Percentiles rank a stretch among this genome's conserved stretches.
These are phyloP conservation scores for Theileria equi DNA, from an alignment of 169 alveolate species.

Conservation along the genomic window DNA sequence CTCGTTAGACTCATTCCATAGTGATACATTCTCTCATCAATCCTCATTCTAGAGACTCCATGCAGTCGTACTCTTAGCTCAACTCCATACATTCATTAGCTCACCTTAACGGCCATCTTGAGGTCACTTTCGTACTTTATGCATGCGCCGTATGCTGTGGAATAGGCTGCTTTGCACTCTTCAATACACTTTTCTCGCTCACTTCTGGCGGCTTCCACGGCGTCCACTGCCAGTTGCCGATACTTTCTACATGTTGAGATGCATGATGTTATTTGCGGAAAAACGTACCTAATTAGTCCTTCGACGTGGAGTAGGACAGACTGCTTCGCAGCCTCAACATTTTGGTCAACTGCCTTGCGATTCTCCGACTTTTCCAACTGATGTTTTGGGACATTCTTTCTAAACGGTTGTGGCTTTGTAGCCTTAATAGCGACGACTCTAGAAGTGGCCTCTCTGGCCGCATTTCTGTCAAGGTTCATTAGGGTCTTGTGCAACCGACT, in stretches of 20 bases:
- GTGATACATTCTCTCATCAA: no score
- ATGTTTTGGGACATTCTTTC: background rate
- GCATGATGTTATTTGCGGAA: background rate
- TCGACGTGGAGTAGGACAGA: conserved; percentile 40
- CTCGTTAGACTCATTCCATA: no score
- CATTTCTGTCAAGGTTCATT: conserved; percentile 39
- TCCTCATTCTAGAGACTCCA: no score
- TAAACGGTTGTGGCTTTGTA: conserved; percentile 15
- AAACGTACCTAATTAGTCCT: conserved; percentile 12
- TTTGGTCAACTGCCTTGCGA: conserved; percentile 6
- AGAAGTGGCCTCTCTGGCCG: conserved; percentile 24
- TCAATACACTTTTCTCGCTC: conserved; percentile 40
- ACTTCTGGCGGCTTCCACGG: conserved; percentile 52
- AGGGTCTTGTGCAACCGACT: conserved; percentile 14
- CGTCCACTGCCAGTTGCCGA: conserved; percentile 57
- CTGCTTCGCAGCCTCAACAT: conserved; percentile 39
- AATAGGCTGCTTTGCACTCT: conserved; percentile 25
- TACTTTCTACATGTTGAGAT: conserved; percentile 9
- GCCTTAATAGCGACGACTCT: conserved; percentile 45
- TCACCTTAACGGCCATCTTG: conserved; percentile 41
- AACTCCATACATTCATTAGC: background rate
- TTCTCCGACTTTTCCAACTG: background rate
- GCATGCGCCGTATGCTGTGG: conserved; percentile 46
- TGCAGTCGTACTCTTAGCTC: background rate
- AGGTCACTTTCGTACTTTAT: conserved; percentile 51